A percentile compares a stretch with the other conserved stretches of the same genome.
Evolutionary conservation across 495 filamentous ascomycete species (phyloP).

Genomic region (Penicillium robsamsonii): DNA sequence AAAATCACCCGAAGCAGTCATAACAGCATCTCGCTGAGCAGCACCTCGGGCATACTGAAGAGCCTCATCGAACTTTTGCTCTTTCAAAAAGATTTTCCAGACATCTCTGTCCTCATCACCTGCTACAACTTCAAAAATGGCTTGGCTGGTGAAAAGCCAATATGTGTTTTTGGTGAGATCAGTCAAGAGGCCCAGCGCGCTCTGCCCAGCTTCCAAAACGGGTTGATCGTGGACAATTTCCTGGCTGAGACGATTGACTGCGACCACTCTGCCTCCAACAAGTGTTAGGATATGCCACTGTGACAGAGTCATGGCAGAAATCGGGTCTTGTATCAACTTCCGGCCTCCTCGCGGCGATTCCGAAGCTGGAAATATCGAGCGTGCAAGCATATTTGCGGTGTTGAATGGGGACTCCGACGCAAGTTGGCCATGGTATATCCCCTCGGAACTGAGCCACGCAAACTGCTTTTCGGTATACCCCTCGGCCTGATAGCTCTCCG

Average conservation of each 20-base stretch:
- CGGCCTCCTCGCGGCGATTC: conserved; percentile 63
- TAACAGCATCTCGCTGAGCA: conserved; percentile 81
- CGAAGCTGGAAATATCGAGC: conserved; percentile 64
- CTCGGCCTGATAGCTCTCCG: conserved; percentile 47
- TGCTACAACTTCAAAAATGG: conserved; percentile 90
- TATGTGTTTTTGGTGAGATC: conserved; percentile 93
- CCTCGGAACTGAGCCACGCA: conserved; percentile 86
- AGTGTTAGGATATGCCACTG: conserved; percentile 92
- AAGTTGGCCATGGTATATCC: conserved; percentile 83
- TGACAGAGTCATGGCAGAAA: conserved; percentile 79
- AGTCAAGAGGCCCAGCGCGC: conserved; percentile 73
- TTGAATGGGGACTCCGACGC: conserved; percentile 55
- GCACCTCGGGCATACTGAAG: conserved; percentile 71
- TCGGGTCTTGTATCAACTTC: conserved; percentile 62
- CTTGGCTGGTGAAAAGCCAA: conserved; percentile 87
- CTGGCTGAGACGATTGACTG: conserved; percentile 81
- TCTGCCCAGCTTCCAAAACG: conserved; percentile 78
- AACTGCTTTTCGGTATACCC: conserved; percentile 65
- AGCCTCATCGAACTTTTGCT: conserved; percentile 83
- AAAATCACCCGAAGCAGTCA: conserved; percentile 86
- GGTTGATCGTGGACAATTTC: conserved; percentile 80
- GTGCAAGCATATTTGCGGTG: conserved; percentile 71
- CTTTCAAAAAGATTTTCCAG: conserved; percentile 85
- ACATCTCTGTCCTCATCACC: conserved; percentile 89
- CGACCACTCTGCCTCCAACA: conserved; percentile 76